phyloP scores from a whole-genome alignment of 345 rosid species.

The Cardamine chenopodiifolia region DNA sequence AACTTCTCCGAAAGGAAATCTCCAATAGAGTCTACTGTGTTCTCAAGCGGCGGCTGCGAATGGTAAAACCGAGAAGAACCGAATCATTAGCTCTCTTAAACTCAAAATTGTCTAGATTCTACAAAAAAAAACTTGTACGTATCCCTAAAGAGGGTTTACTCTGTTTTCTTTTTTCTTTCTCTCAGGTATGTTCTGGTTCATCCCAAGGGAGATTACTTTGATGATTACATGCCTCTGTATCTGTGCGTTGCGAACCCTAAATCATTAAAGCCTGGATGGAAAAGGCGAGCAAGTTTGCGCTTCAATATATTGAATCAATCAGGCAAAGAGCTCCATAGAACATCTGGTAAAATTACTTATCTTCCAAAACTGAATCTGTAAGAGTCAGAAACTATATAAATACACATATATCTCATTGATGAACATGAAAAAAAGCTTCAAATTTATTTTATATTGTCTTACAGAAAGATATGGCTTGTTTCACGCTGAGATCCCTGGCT shows the following conservation, averaged over 20 bases:
- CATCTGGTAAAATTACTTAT: constrained; percentile 1
- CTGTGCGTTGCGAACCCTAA: constrained; percentile 3
- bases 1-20: background rate
- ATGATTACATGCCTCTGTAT: constrained; percentile 2
- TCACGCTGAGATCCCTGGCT: background rate
- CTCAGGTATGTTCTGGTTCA: background rate
- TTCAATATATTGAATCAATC: constrained; percentile 4
- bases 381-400: background rate
- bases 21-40: background rate
- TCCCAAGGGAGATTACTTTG: background rate
- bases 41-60: constrained; percentile 5
- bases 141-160: background rate
- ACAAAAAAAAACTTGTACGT: background rate
- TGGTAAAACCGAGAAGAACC: background rate
- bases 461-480: constrained; percentile 8
- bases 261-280: background rate
- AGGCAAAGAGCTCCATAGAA: constrained; percentile 8
- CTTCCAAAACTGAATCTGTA: background rate
- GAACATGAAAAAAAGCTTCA: background rate
- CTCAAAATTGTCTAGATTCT: background rate
- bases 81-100: background rate
- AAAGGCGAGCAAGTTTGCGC: background rate
- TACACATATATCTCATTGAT: background rate
- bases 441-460: background rate
- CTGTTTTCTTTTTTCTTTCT: background rate